These are phyloP conservation scores for Vanderwaltozyma tropicalis DNA, from an alignment of 805 yeast genomes.

Conservation along the genomic window DNA sequence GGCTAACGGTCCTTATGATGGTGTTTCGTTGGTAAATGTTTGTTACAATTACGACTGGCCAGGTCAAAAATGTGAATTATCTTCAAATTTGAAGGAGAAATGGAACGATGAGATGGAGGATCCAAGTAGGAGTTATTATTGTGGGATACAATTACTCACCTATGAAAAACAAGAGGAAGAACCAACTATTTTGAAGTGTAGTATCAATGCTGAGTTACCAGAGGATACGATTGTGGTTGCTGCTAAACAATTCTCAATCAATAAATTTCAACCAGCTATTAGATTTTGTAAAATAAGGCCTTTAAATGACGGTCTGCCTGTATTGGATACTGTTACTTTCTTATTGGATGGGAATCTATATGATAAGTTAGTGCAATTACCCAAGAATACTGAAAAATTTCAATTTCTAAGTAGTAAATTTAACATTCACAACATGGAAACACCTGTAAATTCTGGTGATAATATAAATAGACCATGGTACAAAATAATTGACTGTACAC, in stretches of 20 bases:
- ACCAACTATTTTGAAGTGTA: conserved; percentile 4
- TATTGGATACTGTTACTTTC: conserved; percentile 9
- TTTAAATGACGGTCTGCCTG: conserved; percentile 5
- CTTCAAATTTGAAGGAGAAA: too few relatives aligned
- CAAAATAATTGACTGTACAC: conserved; percentile 12
- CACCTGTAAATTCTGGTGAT: conserved; percentile 13
- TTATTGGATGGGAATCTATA: conserved; percentile 12
- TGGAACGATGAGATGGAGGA: too few relatives aligned
- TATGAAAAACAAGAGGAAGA: neutral
- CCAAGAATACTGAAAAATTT: conserved; percentile 8
- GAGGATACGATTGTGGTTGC: conserved; percentile 8
- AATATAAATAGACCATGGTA: conserved; percentile 12
- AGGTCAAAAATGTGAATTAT: too few relatives aligned
- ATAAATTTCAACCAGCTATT: conserved; percentile 4
- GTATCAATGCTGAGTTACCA: conserved; percentile 6
- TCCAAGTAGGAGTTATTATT: too few relatives aligned
- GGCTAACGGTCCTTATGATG: too few relatives aligned
- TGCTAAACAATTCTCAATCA: neutral
- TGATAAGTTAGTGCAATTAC: conserved; percentile 11
- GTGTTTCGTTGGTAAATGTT: too few relatives aligned
- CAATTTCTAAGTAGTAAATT: conserved; percentile 17
- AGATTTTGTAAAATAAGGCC: conserved; percentile 10
- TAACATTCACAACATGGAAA: conserved; percentile 5
- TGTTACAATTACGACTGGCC: too few relatives aligned
- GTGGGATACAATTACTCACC: neutral